Conservation (phyloP, 805 yeast genomes). For the Pichia rugopelliculosa region DNA sequence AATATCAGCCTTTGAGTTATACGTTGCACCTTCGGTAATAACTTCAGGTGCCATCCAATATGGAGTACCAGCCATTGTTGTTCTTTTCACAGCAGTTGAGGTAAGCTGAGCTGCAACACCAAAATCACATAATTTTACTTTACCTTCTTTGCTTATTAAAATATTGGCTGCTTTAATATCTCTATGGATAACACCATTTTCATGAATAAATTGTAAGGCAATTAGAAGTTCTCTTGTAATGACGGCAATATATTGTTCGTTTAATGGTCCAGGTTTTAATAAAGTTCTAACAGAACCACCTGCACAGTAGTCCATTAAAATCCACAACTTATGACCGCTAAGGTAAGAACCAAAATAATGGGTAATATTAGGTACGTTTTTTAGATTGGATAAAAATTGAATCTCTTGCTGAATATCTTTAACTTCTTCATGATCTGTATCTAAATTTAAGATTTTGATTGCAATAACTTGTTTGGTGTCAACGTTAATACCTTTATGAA, state of each 20-base stretch:
- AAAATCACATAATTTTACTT: slow-evolving; percentile 88
- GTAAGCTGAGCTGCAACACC: slow-evolving; percentile 96
- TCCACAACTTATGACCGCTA: slow-evolving; percentile 90
- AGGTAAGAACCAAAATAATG: slow-evolving; percentile 86
- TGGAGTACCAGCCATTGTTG: slow-evolving; percentile 93
- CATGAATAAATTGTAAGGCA: slow-evolving; percentile 78
- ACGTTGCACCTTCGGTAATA: slow-evolving; percentile 79
- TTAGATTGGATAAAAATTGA: slow-evolving; percentile 73
- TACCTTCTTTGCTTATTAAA: slow-evolving; percentile 74
- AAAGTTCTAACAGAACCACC: slow-evolving; percentile 92
- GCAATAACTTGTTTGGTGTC: slow-evolving; percentile 79
- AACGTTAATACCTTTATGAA: slow-evolving; percentile 74
- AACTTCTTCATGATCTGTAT: slow-evolving; percentile 90
- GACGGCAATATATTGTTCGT: slow-evolving; percentile 78
- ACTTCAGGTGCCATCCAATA: slow-evolving; percentile 99
- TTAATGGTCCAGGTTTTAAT: slow-evolving; percentile 78
- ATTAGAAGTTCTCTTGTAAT: slow-evolving; percentile 72
- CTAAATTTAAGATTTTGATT: slow-evolving; percentile 85
- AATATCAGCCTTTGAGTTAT: slow-evolving; percentile 89
- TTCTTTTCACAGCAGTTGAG: slow-evolving; percentile 65
- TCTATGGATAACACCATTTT: slow-evolving; percentile 87
- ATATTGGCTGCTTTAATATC: slow-evolving; percentile 97
- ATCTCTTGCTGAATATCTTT: slow-evolving; percentile 91
- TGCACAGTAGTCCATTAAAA: slow-evolving; percentile 94
- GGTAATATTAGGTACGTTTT: slow-evolving; percentile 84